Evolutionary conservation across 2,329 filamentous ascomycete species (phyloP).

Genomic region (Elsinoe australis): DNA sequence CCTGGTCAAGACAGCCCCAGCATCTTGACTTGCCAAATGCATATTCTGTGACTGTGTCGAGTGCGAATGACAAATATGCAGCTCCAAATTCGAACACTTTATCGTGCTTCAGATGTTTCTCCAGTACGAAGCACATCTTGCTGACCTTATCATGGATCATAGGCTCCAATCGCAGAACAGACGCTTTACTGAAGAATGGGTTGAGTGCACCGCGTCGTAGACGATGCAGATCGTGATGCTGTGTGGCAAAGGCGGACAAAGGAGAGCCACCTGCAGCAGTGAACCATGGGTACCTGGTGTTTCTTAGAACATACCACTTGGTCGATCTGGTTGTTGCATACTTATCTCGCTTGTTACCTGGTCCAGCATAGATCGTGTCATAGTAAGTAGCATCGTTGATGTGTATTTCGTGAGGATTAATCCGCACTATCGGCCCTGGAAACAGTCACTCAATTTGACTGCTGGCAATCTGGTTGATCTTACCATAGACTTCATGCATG

Average conservation of each 20-base stretch:
- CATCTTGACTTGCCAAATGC: constrained; percentile 25
- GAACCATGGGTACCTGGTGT: constrained; percentile 18
- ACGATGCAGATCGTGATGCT: constrained; percentile 37
- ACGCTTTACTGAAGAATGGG: constrained; percentile 37
- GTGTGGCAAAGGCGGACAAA: constrained; percentile 28
- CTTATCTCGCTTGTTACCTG: constrained; percentile 23
- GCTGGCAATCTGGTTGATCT: not conserved
- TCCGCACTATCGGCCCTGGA: constrained; percentile 21
- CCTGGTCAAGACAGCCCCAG: constrained; percentile 20
- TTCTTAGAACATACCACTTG: not conserved
- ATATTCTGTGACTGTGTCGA: constrained; percentile 34
- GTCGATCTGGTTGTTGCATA: constrained; percentile 4
- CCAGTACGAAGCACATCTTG: constrained; percentile 25
- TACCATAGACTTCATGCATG: constrained; percentile 26
- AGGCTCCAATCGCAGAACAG: not conserved
- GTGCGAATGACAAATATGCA: constrained; percentile 26
- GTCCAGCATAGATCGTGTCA: constrained; percentile 22
- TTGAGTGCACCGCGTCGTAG: constrained; percentile 36
- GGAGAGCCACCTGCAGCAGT: constrained; percentile 17
- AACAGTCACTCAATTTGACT: not conserved
- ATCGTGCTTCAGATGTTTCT: constrained; percentile 18
- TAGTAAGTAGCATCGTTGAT: constrained; percentile 36
- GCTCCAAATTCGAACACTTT: constrained; percentile 21
- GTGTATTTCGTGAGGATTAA: constrained; percentile 38
- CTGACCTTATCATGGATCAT: constrained; percentile 31